Evolutionary conservation across 2,329 filamentous ascomycete species (phyloP), one percentile per base, ranked within the genome.

Genomic region (Pestalotiopsis sp.): DNA sequence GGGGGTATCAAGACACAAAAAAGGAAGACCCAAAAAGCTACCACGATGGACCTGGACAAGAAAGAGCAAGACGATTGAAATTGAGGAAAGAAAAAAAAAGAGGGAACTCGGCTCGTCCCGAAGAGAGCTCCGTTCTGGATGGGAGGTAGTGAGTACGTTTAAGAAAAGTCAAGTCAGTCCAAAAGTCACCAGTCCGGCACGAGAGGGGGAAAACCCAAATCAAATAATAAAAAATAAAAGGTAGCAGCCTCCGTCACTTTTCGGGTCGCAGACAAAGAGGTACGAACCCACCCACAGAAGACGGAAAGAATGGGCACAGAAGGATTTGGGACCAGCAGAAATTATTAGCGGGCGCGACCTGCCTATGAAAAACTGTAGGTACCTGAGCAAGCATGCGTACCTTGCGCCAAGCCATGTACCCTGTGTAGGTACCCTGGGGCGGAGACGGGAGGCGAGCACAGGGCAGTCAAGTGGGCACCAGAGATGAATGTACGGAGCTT

Each of bases 291-390:
- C 64, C 40, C 63, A 52, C 20, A 57, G 64, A 66, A 40, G 64
- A 36, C 56, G 64, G 56, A 59, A 66, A 57, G 64, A 57, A 66
- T 57, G 38, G 61, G 61, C 61, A 66, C 23, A 66, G 64, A 66
- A 65, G 63, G 61, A 58, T 49, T 65, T 68, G 59, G 63, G 67
- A 68, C 67, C 62, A 68, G 57, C 14, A 31, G 62, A 65, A 62
- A 65, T 68, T 68, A 68, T 49, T 45, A 65, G 57, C 67, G 67
- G 61, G n/a, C 45, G 20, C 45, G 45, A 52, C 45, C 45, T 52
- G 45, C 45, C 17, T 52, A 20, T 9, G 17, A 52, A 52, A n/a
- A 52, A n/a, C 17, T 52, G 45, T 52, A 52, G 45, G 45, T 52
- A 52, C 45, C 45, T 52, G 20, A 17, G 45, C n/a, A 52, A 23